A percentile compares a stretch with the other conserved stretches of the same genome.
These are phyloP conservation scores for Saccharomycodes ludwigii DNA, from an alignment of 805 yeast genomes.

Conservation along the genomic window DNA sequence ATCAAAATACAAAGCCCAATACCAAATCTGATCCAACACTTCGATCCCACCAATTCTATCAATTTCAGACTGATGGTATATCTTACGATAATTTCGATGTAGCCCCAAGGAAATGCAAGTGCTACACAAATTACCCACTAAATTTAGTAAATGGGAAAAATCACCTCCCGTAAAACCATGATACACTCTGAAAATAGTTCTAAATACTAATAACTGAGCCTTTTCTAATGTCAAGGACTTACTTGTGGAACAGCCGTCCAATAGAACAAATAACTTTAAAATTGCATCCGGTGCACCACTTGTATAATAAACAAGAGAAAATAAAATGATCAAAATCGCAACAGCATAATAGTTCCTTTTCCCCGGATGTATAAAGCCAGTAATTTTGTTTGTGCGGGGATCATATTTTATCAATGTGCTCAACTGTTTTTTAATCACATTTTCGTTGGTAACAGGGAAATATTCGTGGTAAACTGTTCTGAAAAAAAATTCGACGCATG, in stretches of 20 bases:
- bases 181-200: conserved; percentile 9
- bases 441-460: conserved; percentile 5
- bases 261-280: conserved; percentile 10
- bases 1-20: conserved; percentile 16
- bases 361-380: conserved; percentile 1
- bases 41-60: conserved; percentile 12
- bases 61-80: conserved; percentile 9
- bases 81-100: conserved; percentile 10
- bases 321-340: conserved; percentile 17
- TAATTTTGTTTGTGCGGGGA: conserved; percentile 2
- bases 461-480: conserved; percentile 13
- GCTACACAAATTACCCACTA: conserved; percentile 9
- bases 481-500: conserved; percentile 11
- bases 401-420: conserved; percentile 6
- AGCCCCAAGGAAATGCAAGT: conserved; percentile 16
- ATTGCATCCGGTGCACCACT: conserved; percentile 12
- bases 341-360: conserved; percentile 18
- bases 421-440: conserved; percentile 4
- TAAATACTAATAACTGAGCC: conserved; percentile 17
- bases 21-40: conserved; percentile 17
- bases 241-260: conserved; percentile 18
- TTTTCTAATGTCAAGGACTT: conserved; percentile 20
- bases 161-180: conserved; percentile 15
- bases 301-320: conserved; percentile 11
- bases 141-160: conserved; percentile 11